Conservation (phyloP, 1,284 basidiomycete genomes). For the Xerocomus nothofagi region DNA sequence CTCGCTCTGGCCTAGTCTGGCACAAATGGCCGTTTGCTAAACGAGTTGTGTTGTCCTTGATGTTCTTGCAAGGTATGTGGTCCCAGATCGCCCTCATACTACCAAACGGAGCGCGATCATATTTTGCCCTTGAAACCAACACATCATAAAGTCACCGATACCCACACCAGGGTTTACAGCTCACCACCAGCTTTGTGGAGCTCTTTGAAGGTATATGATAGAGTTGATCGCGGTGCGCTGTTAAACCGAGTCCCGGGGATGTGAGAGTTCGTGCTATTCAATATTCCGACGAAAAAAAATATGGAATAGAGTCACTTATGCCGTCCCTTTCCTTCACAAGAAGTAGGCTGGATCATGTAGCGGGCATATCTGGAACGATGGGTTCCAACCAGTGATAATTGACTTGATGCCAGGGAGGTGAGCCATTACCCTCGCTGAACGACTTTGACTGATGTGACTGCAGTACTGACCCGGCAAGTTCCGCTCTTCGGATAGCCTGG, state of each 20-base stretch:
- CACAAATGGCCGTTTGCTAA: background rate
- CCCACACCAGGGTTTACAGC: background rate
- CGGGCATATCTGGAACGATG: slow-evolving; percentile 2
- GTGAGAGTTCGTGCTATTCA: no score
- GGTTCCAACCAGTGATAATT: background rate
- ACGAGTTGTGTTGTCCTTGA: background rate
- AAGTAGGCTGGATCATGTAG: background rate
- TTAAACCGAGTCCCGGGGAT: no score
- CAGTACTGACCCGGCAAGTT: no score
- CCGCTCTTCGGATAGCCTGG: no score
- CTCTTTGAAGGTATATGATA: background rate
- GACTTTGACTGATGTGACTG: slow-evolving; percentile 2
- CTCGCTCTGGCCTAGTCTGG: background rate
- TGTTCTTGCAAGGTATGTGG: background rate
- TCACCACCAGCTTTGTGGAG: background rate
- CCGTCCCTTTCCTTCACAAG: background rate
- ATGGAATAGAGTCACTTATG: slow-evolving; percentile 36
- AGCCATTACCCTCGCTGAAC: background rate
- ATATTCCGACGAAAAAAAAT: no score
- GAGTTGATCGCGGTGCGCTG: background rate
- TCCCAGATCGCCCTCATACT: background rate
- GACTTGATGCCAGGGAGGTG: background rate
- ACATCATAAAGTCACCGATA: background rate
- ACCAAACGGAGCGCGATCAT: background rate
- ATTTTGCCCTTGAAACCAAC: background rate